Conservation (phyloP, 176 grass and related monocot species). For the Oryza officinalis region DNA sequence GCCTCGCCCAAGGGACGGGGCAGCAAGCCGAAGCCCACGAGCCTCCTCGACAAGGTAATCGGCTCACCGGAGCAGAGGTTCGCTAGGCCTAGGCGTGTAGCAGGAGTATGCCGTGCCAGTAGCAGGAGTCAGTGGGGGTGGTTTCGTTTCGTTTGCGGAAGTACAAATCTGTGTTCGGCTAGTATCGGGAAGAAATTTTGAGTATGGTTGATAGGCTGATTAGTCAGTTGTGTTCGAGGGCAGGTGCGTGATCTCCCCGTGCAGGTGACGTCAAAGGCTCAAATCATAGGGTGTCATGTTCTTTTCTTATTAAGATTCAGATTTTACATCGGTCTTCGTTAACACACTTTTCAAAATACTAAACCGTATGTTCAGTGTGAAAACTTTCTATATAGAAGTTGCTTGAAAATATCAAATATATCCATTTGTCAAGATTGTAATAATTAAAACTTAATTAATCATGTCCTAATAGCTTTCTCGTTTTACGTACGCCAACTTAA, state of each 20-base stretch:
- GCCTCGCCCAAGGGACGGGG: conserved; percentile 14
- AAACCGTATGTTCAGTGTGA: too few relatives aligned
- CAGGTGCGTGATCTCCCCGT: background rate
- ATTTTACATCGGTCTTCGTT: too few relatives aligned
- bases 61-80: background rate
- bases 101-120: background rate
- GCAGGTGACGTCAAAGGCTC: background rate
- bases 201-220: background rate
- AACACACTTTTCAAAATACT: too few relatives aligned
- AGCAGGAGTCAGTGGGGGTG: background rate
- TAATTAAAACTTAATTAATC: too few relatives aligned
- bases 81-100: background rate
- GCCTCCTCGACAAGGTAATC: conserved; percentile 64
- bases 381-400: too few relatives aligned
- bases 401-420: too few relatives aligned
- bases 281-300: too few relatives aligned
- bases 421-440: too few relatives aligned
- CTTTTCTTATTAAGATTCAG: too few relatives aligned
- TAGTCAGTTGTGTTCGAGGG: background rate
- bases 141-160: background rate
- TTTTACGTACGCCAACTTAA: too few relatives aligned
- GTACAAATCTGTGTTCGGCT: background rate
- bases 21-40: conserved; percentile 31
- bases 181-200: background rate
- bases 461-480: too few relatives aligned